Percentiles rank a stretch among this genome's conserved stretches.
Conservation (phyloP, 768 basidiomycete species). For the Dentipellis sp. region DNA sequence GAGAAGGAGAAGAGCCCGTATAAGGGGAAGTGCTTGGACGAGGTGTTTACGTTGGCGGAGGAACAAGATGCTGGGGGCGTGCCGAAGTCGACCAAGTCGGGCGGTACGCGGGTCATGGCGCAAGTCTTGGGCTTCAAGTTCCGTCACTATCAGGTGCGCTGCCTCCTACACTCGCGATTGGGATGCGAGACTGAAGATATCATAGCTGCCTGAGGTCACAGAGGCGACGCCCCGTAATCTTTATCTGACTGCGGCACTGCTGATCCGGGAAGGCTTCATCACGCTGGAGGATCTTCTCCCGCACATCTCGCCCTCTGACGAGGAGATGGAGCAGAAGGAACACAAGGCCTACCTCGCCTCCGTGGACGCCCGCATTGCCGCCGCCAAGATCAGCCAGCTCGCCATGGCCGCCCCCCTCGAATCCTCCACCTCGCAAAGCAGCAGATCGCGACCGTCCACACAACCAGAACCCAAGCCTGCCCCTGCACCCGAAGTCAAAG, state of each 20-base stretch:
- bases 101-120: constrained; percentile 56
- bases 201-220: constrained; percentile 44
- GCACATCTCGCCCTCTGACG: constrained; percentile 75
- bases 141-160: constrained; percentile 69
- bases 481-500: constrained; percentile 30
- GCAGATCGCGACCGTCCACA: constrained; percentile 30
- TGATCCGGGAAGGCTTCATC: constrained; percentile 87
- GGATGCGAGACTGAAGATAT: constrained; percentile 11
- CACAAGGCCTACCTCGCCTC: constrained; percentile 57
- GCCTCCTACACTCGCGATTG: background rate
- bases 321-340: constrained; percentile 54
- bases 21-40: constrained; percentile 55
- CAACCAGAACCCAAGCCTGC: constrained; percentile 28
- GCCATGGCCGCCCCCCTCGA: constrained; percentile 82
- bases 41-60: constrained; percentile 53
- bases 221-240: constrained; percentile 64
- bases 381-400: constrained; percentile 64
- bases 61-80: constrained; percentile 6
- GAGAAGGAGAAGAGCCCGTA: constrained; percentile 34
- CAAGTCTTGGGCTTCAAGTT: constrained; percentile 99
- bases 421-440: constrained; percentile 30
- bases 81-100: constrained; percentile 15
- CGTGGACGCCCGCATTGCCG: constrained; percentile 55
- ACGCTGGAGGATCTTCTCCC: constrained; percentile 82
- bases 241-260: constrained; percentile 73